Evolutionary conservation across 768 basidiomycete genomes (phyloP).

Genomic region (Agaricus blazei): DNA sequence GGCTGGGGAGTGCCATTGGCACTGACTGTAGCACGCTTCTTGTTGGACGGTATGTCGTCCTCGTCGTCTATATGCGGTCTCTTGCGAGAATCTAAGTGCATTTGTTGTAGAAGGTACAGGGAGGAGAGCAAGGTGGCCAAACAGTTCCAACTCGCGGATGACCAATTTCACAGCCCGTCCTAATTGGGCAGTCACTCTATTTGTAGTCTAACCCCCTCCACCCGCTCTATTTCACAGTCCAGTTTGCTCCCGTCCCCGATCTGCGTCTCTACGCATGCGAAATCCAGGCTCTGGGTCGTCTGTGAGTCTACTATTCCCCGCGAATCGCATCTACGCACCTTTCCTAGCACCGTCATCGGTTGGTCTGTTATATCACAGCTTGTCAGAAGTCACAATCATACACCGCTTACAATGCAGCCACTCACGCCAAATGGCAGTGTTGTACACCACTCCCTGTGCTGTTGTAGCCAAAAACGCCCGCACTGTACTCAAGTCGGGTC

Average conservation of each 20-base stretch:
- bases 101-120: slow-evolving; percentile 12
- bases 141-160: slow-evolving; percentile 6
- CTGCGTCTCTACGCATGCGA: slow-evolving; percentile 92
- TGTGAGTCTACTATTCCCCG: slow-evolving; percentile 14
- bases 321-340: slow-evolving; percentile 35
- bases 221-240: slow-evolving; percentile 84
- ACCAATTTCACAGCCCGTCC: neutral
- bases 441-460: slow-evolving; percentile 84
- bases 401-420: slow-evolving; percentile 16
- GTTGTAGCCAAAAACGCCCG: slow-evolving; percentile 79
- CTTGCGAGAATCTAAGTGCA: slow-evolving; percentile 42
- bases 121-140: slow-evolving; percentile 16
- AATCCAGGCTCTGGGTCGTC: slow-evolving; percentile 56
- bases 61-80: slow-evolving; percentile 46
- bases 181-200: slow-evolving; percentile 12
- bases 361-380: slow-evolving; percentile 54
- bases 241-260: slow-evolving; percentile 69
- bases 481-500: slow-evolving; percentile 69
- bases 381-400: slow-evolving; percentile 2
- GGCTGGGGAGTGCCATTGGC: slow-evolving; percentile 47
- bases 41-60: slow-evolving; percentile 39
- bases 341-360: slow-evolving; percentile 80
- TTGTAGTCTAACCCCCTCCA: slow-evolving; percentile 33
- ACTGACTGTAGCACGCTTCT: slow-evolving; percentile 52
- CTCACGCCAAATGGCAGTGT: slow-evolving; percentile 87